Evolutionary conservation across 768 basidiomycete species (phyloP).

Genomic region (Russula sp.): DNA sequence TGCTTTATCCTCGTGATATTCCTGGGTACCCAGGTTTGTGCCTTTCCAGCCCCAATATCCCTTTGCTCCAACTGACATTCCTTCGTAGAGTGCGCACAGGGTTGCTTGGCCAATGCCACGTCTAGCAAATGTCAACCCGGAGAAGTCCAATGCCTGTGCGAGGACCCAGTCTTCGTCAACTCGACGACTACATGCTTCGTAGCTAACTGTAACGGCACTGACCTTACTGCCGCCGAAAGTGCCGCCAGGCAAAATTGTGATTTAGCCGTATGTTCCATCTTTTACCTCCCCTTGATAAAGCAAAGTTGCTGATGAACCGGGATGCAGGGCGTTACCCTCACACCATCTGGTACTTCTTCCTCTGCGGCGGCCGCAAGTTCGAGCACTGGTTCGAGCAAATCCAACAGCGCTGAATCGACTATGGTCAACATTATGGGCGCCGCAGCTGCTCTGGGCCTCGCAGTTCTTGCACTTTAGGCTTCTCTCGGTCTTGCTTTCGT

Average conservation of each 20-base stretch:
- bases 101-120: conserved; percentile 49
- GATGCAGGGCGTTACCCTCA: conserved; percentile 28
- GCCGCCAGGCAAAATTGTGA: conserved; percentile 46
- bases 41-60: background rate
- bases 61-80: background rate
- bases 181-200: conserved; percentile 50
- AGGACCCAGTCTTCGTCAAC: conserved; percentile 44
- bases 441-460: conserved; percentile 23
- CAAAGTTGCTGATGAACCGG: background rate
- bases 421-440: conserved; percentile 21
- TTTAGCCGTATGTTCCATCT: conserved; percentile 43
- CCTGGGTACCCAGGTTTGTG: conserved; percentile 18
- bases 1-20: conserved; percentile 27
- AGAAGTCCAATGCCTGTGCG: conserved; percentile 63
- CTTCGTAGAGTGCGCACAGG: conserved; percentile 47
- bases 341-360: conserved; percentile 5
- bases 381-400: background rate
- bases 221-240: conserved; percentile 45
- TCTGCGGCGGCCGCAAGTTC: background rate
- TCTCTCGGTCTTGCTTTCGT: background rate
- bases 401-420: conserved; percentile 13
- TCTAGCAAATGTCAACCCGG: conserved; percentile 44
- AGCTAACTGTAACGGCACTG: conserved; percentile 45
- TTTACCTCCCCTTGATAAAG: background rate
- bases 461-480: conserved; percentile 23